These are phyloP conservation scores for Kalaharituber pfeilii DNA, from an alignment of 2,329 filamentous ascomycete genomes.

Conservation along the genomic window DNA sequence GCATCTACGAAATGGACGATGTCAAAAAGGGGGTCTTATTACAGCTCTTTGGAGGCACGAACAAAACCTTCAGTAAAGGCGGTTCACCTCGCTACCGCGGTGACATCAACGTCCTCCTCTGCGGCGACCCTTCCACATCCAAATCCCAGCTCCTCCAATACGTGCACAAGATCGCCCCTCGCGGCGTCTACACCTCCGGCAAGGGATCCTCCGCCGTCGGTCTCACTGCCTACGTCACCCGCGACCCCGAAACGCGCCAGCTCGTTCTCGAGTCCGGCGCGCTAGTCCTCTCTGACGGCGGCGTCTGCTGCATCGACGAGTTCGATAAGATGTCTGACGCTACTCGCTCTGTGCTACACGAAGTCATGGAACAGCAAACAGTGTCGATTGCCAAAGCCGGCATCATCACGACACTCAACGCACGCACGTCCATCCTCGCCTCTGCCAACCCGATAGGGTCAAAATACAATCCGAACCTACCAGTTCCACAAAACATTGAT, in stretches of 20 bases:
- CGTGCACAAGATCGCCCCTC: conserved; percentile 91
- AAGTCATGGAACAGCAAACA: conserved; percentile 69
- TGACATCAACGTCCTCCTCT: conserved; percentile 92
- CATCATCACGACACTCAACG: conserved; percentile 79
- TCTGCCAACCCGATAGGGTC: conserved; percentile 96
- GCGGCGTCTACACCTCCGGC: conserved; percentile 60
- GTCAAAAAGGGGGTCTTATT: conserved; percentile 97
- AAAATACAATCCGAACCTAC: conserved; percentile 89
- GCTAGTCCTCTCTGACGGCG: conserved; percentile 54
- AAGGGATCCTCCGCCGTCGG: conserved; percentile 61
- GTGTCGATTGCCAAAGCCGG: conserved; percentile 63
- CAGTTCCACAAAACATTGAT: conserved; percentile 95
- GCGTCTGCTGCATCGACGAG: conserved; percentile 62
- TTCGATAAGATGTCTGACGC: conserved; percentile 68
- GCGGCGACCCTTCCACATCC: conserved; percentile 87
- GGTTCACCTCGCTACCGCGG: conserved; percentile 90
- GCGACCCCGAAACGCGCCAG: conserved; percentile 55
- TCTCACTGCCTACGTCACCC: conserved; percentile 60
- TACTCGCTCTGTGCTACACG: conserved; percentile 55
- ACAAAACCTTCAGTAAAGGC: conserved; percentile 94
- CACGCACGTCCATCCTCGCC: conserved; percentile 83
- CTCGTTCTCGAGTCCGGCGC: conserved; percentile 59
- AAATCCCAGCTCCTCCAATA: conserved; percentile 93
- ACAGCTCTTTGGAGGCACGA: conserved; percentile 91
- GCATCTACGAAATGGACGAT: conserved; percentile 94